Evolutionary conservation across 371 early-diverging fungal genomes (phyloP), one percentile per base, ranked within the genome.

Genomic region (Circinella minor): DNA sequence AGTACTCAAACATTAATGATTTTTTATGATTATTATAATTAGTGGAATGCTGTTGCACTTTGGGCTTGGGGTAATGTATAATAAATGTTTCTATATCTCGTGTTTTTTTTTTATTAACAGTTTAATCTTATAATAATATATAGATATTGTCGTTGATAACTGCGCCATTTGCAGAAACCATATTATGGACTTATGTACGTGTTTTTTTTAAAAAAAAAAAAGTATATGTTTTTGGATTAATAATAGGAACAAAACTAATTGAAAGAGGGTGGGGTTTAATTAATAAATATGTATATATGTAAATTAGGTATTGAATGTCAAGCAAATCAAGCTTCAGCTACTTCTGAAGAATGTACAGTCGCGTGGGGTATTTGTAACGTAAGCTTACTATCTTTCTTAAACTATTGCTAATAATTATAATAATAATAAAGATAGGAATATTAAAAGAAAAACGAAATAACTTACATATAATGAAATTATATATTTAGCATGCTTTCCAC

Each of bases 161-260:
- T 99, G 99, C 77, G 99, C 99, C 70, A 99, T 99, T 81, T 99
- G 99, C 86, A 93, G 99, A 76, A 99, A 99, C 83, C 99, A 99
- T 83, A 99, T 98, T 80, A 99, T 99, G 99, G 99, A 99, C 77
- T 91, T 97, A 61, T 99, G 99, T 93, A 91, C 86, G 86, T 82
- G 73, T 54, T 43, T 43, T 43, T 43, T 43, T 43, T 39, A 4
- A 6, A 6, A 4, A 39, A 6, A 39, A 39, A 9, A 18, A 48
- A 48, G 54, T 8, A 15, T 10, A n/a, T 34, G 34, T 18, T 14
- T 10, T 57, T 27, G 27, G 57, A 15, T 51, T 51, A 14, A n/a
- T n/a, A n/a, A n/a, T n/a, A n/a, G n/a, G n/a, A n/a, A n/a, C n/a
- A n/a, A n/a, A 0, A 14, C n/a, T 51, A 51, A 8, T 54, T 36